A percentile compares a stretch with the other conserved stretches of the same genome.
Evolutionary conservation across 495 filamentous ascomycete genomes (phyloP).

Genomic region (Tuber melanosporum): DNA sequence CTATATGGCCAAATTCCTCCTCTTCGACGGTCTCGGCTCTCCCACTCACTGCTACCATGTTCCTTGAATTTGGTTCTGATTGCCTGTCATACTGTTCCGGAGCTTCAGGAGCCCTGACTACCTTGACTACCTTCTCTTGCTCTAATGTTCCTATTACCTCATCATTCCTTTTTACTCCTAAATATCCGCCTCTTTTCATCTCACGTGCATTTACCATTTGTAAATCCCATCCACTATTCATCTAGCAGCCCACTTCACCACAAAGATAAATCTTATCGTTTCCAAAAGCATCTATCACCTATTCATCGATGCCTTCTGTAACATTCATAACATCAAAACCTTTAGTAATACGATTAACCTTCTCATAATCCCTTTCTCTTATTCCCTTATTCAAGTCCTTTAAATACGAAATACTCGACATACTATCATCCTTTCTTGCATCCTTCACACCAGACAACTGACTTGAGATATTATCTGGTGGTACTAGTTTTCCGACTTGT

Average conservation of each 20-base stretch:
- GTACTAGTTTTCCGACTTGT: too few species aligned
- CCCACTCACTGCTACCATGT: fast-evolving
- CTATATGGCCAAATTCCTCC: neutral
- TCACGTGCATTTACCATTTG: neutral
- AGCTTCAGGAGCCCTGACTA: neutral
- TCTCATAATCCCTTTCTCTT: too few species aligned
- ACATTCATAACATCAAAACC: neutral
- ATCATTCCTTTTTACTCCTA: neutral
- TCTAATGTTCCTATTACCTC: neutral
- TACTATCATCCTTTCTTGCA: too few species aligned
- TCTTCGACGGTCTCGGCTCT: neutral
- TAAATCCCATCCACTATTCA: neutral
- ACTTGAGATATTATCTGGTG: too few species aligned
- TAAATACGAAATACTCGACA: neutral
- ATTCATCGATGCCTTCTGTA: neutral
- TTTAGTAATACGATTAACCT: neutral
- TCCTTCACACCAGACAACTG: too few species aligned
- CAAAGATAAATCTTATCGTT: neutral
- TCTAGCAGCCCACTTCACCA: neutral
- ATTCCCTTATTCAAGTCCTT: neutral
- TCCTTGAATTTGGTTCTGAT: too few species aligned
- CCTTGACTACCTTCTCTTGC: neutral
- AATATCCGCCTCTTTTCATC: too few species aligned
- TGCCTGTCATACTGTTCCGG: neutral
- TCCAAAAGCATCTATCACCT: neutral